A percentile compares a stretch with the other conserved stretches of the same genome.
Evolutionary conservation across 768 basidiomycete genomes (phyloP).

Genomic region (Rhodotorula kratochvilovae): DNA sequence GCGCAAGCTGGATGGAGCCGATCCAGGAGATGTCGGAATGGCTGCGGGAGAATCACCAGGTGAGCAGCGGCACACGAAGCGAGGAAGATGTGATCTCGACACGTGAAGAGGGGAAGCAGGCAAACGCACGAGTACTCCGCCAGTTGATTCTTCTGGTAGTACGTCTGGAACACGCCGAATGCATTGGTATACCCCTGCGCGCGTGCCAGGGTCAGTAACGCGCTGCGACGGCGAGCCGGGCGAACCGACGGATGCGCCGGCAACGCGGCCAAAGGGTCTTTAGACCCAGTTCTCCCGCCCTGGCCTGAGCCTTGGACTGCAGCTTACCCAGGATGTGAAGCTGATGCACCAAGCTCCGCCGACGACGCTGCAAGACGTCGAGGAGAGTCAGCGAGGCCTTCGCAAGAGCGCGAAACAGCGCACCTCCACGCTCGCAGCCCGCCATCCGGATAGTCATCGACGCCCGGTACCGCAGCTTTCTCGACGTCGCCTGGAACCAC

Average conservation of each 20-base stretch:
- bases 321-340: slow-evolving; percentile 31
- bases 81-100: no score
- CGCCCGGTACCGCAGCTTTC: background rate
- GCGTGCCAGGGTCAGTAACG: background rate
- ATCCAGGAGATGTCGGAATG: slow-evolving; percentile 48
- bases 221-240: no score
- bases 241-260: no score
- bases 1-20: slow-evolving; percentile 55
- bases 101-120: background rate
- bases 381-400: background rate
- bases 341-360: slow-evolving; percentile 34
- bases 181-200: slow-evolving; percentile 30
- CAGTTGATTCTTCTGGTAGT: slow-evolving; percentile 37
- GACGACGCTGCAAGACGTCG: slow-evolving; percentile 22
- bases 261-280: no score
- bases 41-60: background rate
- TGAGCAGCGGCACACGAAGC: no score
- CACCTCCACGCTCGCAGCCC: slow-evolving; percentile 29
- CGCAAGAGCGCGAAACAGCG: background rate
- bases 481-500: background rate
- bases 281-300: no score
- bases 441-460: slow-evolving; percentile 17
- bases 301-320: no score
- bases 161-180: slow-evolving; percentile 36
- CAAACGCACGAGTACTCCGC: slow-evolving; percentile 6